Evolutionary conservation across 768 basidiomycete species (phyloP), one percentile per base, ranked within the genome.

Genomic region (Podaxis rugospora): DNA sequence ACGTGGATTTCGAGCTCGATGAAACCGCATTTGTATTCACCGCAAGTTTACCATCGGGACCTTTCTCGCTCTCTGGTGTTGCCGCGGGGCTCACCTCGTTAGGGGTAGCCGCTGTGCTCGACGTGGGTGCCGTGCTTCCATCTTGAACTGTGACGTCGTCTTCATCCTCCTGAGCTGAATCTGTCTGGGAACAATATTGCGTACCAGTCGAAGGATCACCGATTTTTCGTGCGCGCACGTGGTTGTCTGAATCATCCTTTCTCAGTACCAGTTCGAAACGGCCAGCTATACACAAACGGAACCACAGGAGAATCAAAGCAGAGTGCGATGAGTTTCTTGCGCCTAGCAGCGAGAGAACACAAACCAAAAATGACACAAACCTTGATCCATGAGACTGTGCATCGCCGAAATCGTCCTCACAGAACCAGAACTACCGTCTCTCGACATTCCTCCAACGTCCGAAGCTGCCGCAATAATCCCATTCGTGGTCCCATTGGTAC

Each of bases 311-410:
- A 40, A 16, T 21, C 52, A 35, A 35, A 40, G 6, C 18, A 28
- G 36, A n/a, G 23, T 13, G 27, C n/a, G 0, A 23, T 46, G 53
- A 28, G 46, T 51, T 36, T 59, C 25, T 28, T 44, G 27, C 18
- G n/a, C 10, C 16, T 50, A 37, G 10, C 37, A 13, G 46, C 40
- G 32, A 27, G n/a, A 40, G 47, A 9, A 23, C 16, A n/a, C 52
- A 40, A 25, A 28, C 16, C 3, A 25, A 27, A 57, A 58, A 57
- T 52, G 57, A 47, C 51, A 67, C 66, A 54, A 52, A 70, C 65
- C 67, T 66, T 73, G 63, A 61, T 90, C 86, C 87, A 89, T 88
- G 10, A 88, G 76, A 53, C 81, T 80, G 57, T 87, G 84, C 74
- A 89, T 76, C 0, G 81, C 86, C 50, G 83, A 76, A 57, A 67